Evolutionary conservation across 257 asterid species (phyloP), one percentile per base, ranked within the genome.

Genomic region (Solanum pinnatisectum): DNA sequence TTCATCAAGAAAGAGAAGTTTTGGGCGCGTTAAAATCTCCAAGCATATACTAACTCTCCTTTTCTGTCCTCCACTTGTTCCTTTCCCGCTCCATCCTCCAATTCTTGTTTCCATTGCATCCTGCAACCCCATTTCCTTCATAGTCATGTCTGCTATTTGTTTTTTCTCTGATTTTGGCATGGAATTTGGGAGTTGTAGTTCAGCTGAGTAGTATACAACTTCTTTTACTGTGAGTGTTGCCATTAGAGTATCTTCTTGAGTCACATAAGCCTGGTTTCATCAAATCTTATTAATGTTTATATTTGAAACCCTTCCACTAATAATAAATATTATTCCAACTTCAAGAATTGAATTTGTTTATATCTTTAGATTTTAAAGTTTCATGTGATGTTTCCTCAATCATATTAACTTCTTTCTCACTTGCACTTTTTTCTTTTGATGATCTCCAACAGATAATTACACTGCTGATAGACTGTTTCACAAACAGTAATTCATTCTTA

Each of bases 11-110:
- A 94, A 93, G 27, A 92, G 94, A 63, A 93, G 96, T 82, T 90
- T 92, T 2, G 94, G 98, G 33, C 94, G 88, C 14, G 92, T 94
- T 23, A 94, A 87, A 33, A 94, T 91, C 74, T 93, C 94, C 8
- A 92, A 74, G 91, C 94, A 93, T 52, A 94, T 94, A 92, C 96
- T 93, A 3, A 93, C 92, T 91, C 95, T 90, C 88, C 98, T 91
- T 63, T 88, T 91, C 35, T 93, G 94, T 8, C 96, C 98, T 30
- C 90, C 90, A 8, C 96, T 94, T 1, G 93, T 90, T 6, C 98
- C 96, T 71, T 93, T 94, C 22, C 93, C 95, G 87, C 87, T 88
- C 87, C 87, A 60, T 14, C 90, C 89, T 8, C 92, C 92, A 16
- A 90, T 90, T 85, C 89, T 90, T 4, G 90, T 90, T 32, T 88